Base-by-base conservation (phyloP, 306 rosid genomes). In the Prunus campanulata region DNA sequence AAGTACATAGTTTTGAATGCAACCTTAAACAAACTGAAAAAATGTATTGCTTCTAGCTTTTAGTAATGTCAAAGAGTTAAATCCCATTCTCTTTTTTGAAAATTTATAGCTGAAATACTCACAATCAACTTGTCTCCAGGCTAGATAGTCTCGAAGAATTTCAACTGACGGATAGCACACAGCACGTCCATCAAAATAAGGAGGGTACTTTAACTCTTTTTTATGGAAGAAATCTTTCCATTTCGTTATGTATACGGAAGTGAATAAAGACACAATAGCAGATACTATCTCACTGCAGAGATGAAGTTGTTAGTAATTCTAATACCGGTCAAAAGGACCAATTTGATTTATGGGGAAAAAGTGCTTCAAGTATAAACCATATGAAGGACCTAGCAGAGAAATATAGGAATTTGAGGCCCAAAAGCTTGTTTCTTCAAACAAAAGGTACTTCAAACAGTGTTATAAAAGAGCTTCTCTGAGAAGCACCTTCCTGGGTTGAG, bases 101-200 rank as follows among this genome's bases (percentile, higher is more conserved):
- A 25, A 35, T 2, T 46, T 30, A 27, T 6, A 44, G 44, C n/a
- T 73, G 30, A 74, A 71, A 64, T 42, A 86, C 90, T 81, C 72
- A 87, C 97, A 91, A 88, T 93, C 97, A 71, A 93, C 98, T 82
- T 90, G 98, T 80, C 98, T 91, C 97, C 97, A 90, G 0, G 94
- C 83, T 25, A 90, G 89, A 86, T 91, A 91, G 83, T 93, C 97
- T n/a, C 67, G 75, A 59, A 93, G 80, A 83, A 90, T 91, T 85
- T 90, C 84, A 29, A 71, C 59, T 44, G 97, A 80, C 9, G 96
- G 98, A 76, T 91, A 91, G 83, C 97, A 93, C 42, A 91, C 93
- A 57, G 91, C 92, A 79, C 97, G 90, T 48, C 88, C 96, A 80
- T 91, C 97, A 71, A 93, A 93, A 51, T 85, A 83, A 66, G 97